Evolutionary conservation across 176 grass and related monocot species (phyloP).

Genomic region (Carex kokanica): DNA sequence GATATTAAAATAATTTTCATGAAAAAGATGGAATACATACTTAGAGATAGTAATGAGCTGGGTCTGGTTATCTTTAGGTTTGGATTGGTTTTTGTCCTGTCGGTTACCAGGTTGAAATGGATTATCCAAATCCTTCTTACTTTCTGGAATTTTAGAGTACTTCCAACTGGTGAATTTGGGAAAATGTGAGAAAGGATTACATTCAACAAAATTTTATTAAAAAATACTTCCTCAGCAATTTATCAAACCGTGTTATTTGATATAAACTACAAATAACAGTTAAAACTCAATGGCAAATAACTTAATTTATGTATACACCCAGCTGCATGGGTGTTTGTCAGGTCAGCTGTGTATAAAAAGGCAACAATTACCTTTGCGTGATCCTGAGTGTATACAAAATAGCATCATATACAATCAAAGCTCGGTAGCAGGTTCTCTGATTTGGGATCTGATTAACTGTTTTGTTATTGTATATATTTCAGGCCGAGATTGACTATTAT

Average conservation of each 20-base stretch:
- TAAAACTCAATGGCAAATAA: neutral
- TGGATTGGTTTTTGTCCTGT: neutral
- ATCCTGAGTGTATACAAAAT: neutral
- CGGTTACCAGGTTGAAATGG: neutral
- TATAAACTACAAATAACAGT: neutral
- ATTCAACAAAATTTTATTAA: neutral
- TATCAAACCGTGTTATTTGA: neutral
- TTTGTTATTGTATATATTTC: constrained; percentile 2
- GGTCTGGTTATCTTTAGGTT: neutral
- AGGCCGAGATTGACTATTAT: constrained; percentile 83
- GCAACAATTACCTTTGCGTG: neutral
- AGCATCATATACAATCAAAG: neutral
- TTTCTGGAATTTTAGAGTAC: neutral
- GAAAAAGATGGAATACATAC: neutral
- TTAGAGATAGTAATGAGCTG: neutral
- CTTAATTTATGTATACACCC: neutral
- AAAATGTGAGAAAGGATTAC: neutral
- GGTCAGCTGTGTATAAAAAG: neutral
- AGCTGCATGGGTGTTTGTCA: neutral
- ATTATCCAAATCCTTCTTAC: neutral
- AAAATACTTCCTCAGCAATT: neutral
- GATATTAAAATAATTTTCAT: neutral
- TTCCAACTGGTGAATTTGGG: neutral
- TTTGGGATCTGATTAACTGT: neutral
- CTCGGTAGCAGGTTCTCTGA: neutral